Base-by-base conservation (phyloP, 2,329 filamentous ascomycete species). In the Arthrobotrys conoides region DNA sequence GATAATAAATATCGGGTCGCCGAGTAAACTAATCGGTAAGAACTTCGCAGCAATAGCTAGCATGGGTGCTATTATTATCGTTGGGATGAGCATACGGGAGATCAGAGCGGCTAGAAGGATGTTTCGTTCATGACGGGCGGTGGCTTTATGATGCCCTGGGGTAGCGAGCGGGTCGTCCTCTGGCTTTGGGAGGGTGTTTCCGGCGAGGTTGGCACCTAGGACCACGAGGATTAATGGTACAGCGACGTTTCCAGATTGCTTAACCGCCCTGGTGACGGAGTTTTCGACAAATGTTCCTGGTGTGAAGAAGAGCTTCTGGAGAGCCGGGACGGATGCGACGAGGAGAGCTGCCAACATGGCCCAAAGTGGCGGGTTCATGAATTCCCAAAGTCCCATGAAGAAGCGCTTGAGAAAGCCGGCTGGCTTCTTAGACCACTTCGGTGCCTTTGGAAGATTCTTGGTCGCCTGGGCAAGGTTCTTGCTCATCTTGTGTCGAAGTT, bases 301-400 rank as follows among this genome's bases (percentile, higher is more conserved):
- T 66, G 91, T 88, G 85, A 98, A 99, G 86, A 99, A 97, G 18
- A 96, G 86, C 48, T 88, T 87, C 84, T 99, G 95, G 6, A 99
- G 88, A 0, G 87, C 83, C 0, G 96, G 96, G 5, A 97, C 89
- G 0, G 94, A 97, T 1, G 96, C 96, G 5, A 99, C 92, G 64
- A 97, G 86, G 55, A 98, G 91, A n/a, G 96, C 93, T 46, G 91
- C 87, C 38, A 98, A 86, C 96, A 99, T 98, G 33, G 96, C 94
- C 94, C 94, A 98, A 27, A 99, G 90, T 0, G 96, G 96, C 49
- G 96, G 95, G 85, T 98, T 98, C 95, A 99, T 98, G 84, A 97
- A 97, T 59, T 92, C 92, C 92, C 92, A 96, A 12, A 94, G 84
- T 66, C 94, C 94, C 61, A 85, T 85, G 81, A 89, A 85, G 81